Evolutionary conservation across 768 basidiomycete species (phyloP).

Genomic region (Chalciporus chontae): DNA sequence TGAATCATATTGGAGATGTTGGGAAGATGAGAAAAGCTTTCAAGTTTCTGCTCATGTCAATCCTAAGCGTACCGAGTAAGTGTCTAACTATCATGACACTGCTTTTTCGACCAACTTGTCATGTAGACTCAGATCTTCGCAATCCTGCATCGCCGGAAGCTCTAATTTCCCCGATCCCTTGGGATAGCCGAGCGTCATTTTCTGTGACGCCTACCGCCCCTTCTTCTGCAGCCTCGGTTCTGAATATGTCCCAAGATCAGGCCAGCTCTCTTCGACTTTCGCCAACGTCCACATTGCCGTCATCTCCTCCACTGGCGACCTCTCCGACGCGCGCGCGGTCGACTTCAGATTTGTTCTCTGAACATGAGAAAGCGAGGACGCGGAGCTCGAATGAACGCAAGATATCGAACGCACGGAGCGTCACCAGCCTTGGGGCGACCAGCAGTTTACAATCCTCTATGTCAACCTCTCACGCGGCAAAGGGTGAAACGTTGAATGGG

Average conservation of each 20-base stretch:
- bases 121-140: constrained; percentile 43
- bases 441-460: constrained; percentile 19
- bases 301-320: constrained; percentile 35
- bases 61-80: constrained; percentile 45
- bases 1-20: constrained; percentile 50
- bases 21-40: constrained; percentile 77
- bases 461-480: constrained; percentile 10
- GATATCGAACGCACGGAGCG: constrained; percentile 29
- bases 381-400: constrained; percentile 25
- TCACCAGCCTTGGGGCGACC: constrained; percentile 21
- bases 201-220: constrained; percentile 52
- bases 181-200: constrained; percentile 48
- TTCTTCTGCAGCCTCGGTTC: constrained; percentile 35
- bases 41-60: constrained; percentile 67
- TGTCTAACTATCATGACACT: constrained; percentile 3
- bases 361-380: constrained; percentile 38
- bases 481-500: constrained; percentile 14
- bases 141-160: constrained; percentile 74
- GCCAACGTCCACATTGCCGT: constrained; percentile 33
- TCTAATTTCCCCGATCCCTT: constrained; percentile 47
- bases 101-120: constrained; percentile 17
- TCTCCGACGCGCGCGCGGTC: constrained; percentile 56
- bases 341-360: constrained; percentile 47
- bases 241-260: constrained; percentile 28
- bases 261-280: constrained; percentile 28